Base-by-base conservation (phyloP, 140 eudicot genomes). In the Erigeron philadelphicus region DNA sequence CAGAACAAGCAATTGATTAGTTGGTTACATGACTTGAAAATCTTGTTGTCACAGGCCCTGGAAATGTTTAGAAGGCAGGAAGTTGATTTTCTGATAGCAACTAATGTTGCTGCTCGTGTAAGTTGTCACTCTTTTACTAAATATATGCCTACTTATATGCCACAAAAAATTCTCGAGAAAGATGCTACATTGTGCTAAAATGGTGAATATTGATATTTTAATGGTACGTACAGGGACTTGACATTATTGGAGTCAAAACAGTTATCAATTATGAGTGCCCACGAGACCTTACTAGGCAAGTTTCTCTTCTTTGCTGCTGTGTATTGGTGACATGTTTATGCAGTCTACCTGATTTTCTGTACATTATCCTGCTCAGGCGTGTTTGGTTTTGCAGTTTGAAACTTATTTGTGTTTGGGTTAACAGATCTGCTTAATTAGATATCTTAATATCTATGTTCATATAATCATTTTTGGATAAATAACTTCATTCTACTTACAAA, bases 21-120 rank as follows among this genome's bases (percentile, higher is more conserved):
- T 31, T 31, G 38, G 3, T 31, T 31, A 5, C 49, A 45, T 45
- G 11, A 45, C 49, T 45, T 45, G 11, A 45, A 7, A 45, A 45
- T 10, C 11, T 45, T 45, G 49, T 31, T 54, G 66, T 52, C 66
- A 58, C 65, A 89, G 96, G 95, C 98, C 6, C 77, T 92, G 87
- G 98, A 92, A 61, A 76, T 82, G 66, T 92, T 88, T 75, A 83
- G 95, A 76, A 88, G 80, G 70, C 89, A 84, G 78, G 78, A 84
- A 82, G 96, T 78, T 62, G 96, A 92, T 64, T 92, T 86, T 78
- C 77, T 92, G 75, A 86, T 92, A 72, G 90, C 95, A 44, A 88
- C 98, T 38, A 90, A 88, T 52, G 95, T 92, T 73, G 95, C 96
- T 75, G 91, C 98, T 74, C 91, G 98, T 75, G 96, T 86, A 86